Base-by-base conservation (phyloP, 2,329 filamentous ascomycete species). In the Neonectria magnoliae region DNA sequence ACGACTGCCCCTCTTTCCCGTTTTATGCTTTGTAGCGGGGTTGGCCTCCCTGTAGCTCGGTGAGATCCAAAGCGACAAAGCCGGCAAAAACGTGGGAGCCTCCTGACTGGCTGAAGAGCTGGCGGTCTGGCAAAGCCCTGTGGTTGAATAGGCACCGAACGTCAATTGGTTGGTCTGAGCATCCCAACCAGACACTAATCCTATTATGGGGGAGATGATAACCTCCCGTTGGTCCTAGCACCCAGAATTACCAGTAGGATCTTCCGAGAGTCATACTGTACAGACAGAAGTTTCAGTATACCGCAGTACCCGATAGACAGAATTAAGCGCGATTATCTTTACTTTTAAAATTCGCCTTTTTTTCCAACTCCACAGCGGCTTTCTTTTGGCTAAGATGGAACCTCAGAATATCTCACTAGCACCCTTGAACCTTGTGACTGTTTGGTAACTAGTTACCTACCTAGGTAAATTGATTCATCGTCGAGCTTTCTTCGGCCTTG, bases 1-100 rank as follows among this genome's bases (percentile, higher is more conserved):
- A 42, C 31, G 50, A 42, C 55, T 72, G 68, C 71, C 71, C 71
- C 71, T 74, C 71, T 68, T 73, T 70, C 71, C 66, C 64, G 25
- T 66, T 73, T 69, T 20, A 41, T 41, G 59, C 42, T 33, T 22
- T 36, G 18, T 54, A 47, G 57, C 58, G 62, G 54, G 60, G 60
- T 62, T 57, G 57, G 33, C 53, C 53, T 61, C 62, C 60, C 54
- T 60, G 65, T 60, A 60, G 64, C 64, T 73, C 71, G 71, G 71
- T 73, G 71, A 73, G 68, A 33, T 67, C 64, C 36, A 69, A 70
- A 65, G 67, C 61, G 68, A 63, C 18, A n/a, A 51, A 71, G 68
- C n/a, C 65, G 68, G 68, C 64, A 66, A 66, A 41, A 16, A 4
- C 18, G 22, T 13, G 65, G 67, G 42, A 62, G 66, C 61, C 62